Evolutionary conservation across 1,284 basidiomycete genomes (phyloP).

Genomic region (Leccinum huronense): DNA sequence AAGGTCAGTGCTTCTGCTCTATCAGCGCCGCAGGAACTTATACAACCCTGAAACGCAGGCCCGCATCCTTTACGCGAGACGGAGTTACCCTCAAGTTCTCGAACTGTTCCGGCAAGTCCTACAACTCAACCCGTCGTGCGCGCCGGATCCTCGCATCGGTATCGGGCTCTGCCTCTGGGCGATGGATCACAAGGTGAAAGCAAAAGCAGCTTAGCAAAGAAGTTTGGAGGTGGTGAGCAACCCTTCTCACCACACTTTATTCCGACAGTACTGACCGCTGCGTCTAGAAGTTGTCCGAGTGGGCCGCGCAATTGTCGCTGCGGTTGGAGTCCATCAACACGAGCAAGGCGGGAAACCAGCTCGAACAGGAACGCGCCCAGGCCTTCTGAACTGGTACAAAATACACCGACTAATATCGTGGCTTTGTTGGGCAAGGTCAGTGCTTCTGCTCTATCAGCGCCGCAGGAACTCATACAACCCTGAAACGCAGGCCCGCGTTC

Average conservation of each 20-base stretch:
- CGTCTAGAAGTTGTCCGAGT: too few relatives aligned
- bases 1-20: constrained; percentile 48
- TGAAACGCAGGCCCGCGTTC: constrained; percentile 66
- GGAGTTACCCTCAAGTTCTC: constrained; percentile 74
- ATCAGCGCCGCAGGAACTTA: not conserved
- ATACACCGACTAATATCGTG: constrained; percentile 71
- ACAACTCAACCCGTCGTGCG: constrained; percentile 68
- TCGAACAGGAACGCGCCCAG: too few relatives aligned
- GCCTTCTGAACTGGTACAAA: too few relatives aligned
- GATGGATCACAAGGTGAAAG: constrained; percentile 75
- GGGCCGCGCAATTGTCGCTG: too few relatives aligned
- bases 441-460: not conserved
- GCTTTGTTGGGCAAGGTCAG: constrained; percentile 77
- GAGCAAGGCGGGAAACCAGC: too few relatives aligned
- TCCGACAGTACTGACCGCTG: too few relatives aligned
- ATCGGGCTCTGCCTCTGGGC: constrained; percentile 92
- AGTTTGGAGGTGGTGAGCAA: constrained; percentile 73
- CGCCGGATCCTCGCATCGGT: constrained; percentile 90
- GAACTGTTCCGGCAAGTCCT: constrained; percentile 84
- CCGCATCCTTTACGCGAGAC: constrained; percentile 76
- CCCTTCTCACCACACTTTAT: not conserved
- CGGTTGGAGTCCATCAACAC: too few relatives aligned
- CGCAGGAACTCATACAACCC: not conserved
- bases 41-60: constrained; percentile 47
- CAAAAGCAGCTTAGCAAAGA: constrained; percentile 84